Base-by-base conservation (phyloP, 2,329 filamentous ascomycete species). In the Elsinoe batatas region DNA sequence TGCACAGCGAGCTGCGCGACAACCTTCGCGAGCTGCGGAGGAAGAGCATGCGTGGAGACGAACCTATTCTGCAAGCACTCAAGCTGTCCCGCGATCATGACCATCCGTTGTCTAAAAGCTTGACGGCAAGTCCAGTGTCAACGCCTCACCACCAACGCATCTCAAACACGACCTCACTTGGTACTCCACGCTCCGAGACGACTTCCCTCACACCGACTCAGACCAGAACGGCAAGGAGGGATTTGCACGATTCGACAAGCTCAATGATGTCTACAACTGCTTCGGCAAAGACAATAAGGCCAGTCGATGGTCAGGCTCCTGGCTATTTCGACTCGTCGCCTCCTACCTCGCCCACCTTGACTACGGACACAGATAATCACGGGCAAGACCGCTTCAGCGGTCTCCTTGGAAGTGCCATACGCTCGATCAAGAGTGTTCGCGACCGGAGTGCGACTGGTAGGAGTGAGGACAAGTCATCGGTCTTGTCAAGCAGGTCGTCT, bases 31-130 rank as follows among this genome's bases (percentile, higher is more conserved):
- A 74, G 7, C 11, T 44, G 40, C 40, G 40, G 10, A 44, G 40
- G 40, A 44, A 44, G 20, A 85, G 82, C 63, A 64, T 85, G 46
- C 74, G 77, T 50, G 78, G 77, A 4, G 80, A 83, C 56, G 80
- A 85, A 58, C 70, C 74, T 36, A 72, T 80, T n/a, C 71, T 73
- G 51, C 72, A 77, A 32, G 72, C 75, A 5, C 66, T 80, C 38
- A 76, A 75, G 58, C 68, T 72, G 46, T 75, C 74, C 42, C 69
- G 74, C 62, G 76, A 78, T 53, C 70, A 72, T 49, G 85, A 88
- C 54, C 87, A 91, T 67, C 87, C 87, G 17, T 71, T 91, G 40
- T 82, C 87, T 15, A 84, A 88, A 62, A 91, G 86, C 65, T 79
- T 87, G 49, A 83, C 81, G 35, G 85, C 80, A 15, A 87, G 83